These are phyloP conservation scores for Vitis cinerea DNA, from an alignment of 164 flowering plant species.

Conservation along the genomic window DNA sequence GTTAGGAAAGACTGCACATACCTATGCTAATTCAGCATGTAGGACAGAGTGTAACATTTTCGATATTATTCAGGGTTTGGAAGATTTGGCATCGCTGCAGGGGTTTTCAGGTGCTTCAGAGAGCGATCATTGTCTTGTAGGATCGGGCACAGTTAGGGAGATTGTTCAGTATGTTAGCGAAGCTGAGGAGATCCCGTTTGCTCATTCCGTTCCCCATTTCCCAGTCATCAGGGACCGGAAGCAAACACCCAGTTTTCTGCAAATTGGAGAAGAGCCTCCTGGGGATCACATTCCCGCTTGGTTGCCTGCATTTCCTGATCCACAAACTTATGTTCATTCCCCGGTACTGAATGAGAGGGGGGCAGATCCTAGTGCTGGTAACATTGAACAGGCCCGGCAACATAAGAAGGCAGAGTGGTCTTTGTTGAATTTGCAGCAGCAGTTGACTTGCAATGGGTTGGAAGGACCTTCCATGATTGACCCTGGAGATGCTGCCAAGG, in stretches of 20 bases:
- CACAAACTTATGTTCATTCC: conserved; percentile 19
- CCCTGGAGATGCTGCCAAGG: conserved; percentile 19
- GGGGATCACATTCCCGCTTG: conserved; percentile 48
- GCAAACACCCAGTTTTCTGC: conserved; percentile 32
- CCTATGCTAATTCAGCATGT: conserved; percentile 55
- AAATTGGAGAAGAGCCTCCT: conserved; percentile 36
- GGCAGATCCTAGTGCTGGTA: conserved; percentile 10
- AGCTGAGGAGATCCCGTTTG: conserved; percentile 39
- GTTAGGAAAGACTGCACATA: conserved; percentile 54
- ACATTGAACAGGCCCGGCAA: conserved; percentile 17
- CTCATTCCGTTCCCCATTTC: conserved; percentile 37
- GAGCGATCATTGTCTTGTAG: conserved; percentile 38
- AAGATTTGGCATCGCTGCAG: conserved; percentile 49
- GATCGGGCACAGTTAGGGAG: conserved; percentile 55
- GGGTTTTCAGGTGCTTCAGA: conserved; percentile 81
- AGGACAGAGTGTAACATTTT: conserved; percentile 65
- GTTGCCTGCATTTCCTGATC: conserved; percentile 59
- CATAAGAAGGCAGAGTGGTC: conserved; percentile 18
- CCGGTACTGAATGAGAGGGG: conserved; percentile 11
- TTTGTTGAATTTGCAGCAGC: conserved; percentile 31
- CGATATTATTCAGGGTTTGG: conserved; percentile 74
- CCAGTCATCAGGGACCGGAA: conserved; percentile 40
- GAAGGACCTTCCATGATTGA: conserved; percentile 18
- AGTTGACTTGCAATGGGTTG: conserved; percentile 20
- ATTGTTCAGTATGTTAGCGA: conserved; percentile 39